Base-by-base conservation (phyloP, 257 asterid genomes). In the Nicotiana tabacum region DNA sequence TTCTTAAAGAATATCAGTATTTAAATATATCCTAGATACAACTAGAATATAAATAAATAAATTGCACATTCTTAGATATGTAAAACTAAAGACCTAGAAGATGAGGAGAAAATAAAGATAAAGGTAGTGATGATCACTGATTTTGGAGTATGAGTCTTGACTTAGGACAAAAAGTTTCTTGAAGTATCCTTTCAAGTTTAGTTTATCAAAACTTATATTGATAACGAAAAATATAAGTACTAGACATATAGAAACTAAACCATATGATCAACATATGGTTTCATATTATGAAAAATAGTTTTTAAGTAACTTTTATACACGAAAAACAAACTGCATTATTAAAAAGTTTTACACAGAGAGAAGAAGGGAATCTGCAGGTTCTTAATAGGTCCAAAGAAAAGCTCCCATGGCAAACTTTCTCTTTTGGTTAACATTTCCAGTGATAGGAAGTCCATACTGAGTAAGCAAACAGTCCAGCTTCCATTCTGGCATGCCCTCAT, bases 331-430 rank as follows among this genome's bases (percentile, higher is more conserved):
- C 32, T 4, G 18, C 48, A 72, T 21, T 11, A 66, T 16, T 2
- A 4, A 30, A 30, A 66, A 18, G 35, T 32, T 30, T 13, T 30
- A 66, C 46, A 30, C 5, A 65, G 9, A 15, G 39, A 16, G 39
- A 16, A 13, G 8, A 43, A 11, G 6, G 77, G 43, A 27, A 69
- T 39, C 46, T 4, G 37, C 29, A 2, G 65, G 9, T n/a, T 18
- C 29, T 58, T 58, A 61, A 70, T 51, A 57, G 30, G 81, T 37
- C 86, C 86, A 84, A 9, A 84, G 80, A 76, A 84, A 84, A 68
- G 86, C 86, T 80, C 86, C 86, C 84, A 84, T 84, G 62, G 86
- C 86, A 46, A 69, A 84, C 5, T 69, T 84, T 39, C 86, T 84
- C 81, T 84, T 84, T 46, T 84, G 77, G 35, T 80, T 58, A 27